Percentiles rank a stretch among this genome's conserved stretches.
phyloP scores from a whole-genome alignment of 306 rosid species.

The Acmispon strigosus region DNA sequence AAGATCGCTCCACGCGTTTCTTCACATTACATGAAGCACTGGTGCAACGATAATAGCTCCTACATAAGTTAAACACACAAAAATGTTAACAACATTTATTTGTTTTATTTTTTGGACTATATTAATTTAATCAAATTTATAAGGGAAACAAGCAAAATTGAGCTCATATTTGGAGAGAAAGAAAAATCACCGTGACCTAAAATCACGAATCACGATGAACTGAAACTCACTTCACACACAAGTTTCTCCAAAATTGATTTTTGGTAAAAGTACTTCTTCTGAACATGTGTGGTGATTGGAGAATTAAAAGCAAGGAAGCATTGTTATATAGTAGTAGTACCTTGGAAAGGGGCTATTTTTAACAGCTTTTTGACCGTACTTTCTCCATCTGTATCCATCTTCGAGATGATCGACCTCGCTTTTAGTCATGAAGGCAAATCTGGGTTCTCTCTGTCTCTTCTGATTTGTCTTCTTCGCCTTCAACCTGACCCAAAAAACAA shows the following conservation, averaged over 20 bases:
- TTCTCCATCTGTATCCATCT: conserved; percentile 99
- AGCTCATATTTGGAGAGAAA: too few species aligned
- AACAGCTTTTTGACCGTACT: conserved; percentile 97
- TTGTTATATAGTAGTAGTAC: conserved; percentile 13
- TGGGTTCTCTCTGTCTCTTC: conserved; percentile 76
- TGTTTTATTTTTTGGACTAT: not conserved
- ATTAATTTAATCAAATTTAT: not conserved
- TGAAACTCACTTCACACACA: too few species aligned
- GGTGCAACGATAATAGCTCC: conserved; percentile 99
- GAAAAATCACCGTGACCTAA: too few species aligned
- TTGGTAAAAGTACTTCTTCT: too few species aligned
- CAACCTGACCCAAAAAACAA: conserved; percentile 39
- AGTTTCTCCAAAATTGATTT: too few species aligned
- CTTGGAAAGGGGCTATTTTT: conserved; percentile 95
- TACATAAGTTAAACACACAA: not conserved
- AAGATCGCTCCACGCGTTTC: conserved; percentile 87
- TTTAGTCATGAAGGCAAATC: conserved; percentile 95
- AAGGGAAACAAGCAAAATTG: too few species aligned
- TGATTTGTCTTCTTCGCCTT: conserved; percentile 66
- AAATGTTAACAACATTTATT: too few species aligned
- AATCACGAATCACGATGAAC: too few species aligned
- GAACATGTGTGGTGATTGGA: not conserved
- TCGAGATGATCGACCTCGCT: conserved; percentile 98
- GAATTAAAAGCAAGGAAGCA: not conserved
- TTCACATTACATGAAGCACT: conserved; percentile 76